Evolutionary conservation across 257 asterid species (phyloP).

Genomic region (Fraxinus anomala): DNA sequence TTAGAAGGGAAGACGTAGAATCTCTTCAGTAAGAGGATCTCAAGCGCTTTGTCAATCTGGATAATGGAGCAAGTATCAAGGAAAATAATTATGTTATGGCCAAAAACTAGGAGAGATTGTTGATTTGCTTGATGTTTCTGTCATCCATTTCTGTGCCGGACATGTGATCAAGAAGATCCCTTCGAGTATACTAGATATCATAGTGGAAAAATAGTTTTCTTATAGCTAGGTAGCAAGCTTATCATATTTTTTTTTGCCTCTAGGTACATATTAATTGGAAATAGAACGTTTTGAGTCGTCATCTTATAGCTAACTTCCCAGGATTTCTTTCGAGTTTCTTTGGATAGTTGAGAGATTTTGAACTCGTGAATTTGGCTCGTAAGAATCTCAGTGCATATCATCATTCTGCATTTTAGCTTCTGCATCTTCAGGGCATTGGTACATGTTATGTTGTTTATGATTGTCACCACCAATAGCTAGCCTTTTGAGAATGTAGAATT

Average conservation of each 20-base stretch:
- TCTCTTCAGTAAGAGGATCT: conserved; percentile 73
- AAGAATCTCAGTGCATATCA: not conserved
- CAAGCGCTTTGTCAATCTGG: conserved; percentile 85
- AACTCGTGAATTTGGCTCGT: not conserved
- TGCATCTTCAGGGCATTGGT: not conserved
- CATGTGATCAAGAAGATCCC: too few species aligned
- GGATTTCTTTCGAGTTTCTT: not conserved
- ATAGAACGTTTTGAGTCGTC: not conserved
- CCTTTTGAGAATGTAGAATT: too few species aligned
- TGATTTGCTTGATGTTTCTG: conserved; percentile 8
- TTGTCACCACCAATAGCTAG: too few species aligned
- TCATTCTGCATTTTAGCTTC: too few species aligned
- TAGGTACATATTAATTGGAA: not conserved
- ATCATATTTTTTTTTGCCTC: not conserved
- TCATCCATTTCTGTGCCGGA: not conserved
- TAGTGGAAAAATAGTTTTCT: not conserved
- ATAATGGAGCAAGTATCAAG: conserved; percentile 85
- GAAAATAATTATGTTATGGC: conserved; percentile 77
- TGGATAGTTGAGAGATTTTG: not conserved
- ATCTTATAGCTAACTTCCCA: not conserved
- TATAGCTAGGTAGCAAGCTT: not conserved
- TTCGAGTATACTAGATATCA: not conserved
- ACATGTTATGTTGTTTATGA: too few species aligned
- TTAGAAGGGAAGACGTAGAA: conserved; percentile 58
- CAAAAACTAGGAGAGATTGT: conserved; percentile 40